Evolutionary conservation across 257 asterid genomes (phyloP), one percentile per base, ranked within the genome.

Genomic region (Osmanthus fragrans): DNA sequence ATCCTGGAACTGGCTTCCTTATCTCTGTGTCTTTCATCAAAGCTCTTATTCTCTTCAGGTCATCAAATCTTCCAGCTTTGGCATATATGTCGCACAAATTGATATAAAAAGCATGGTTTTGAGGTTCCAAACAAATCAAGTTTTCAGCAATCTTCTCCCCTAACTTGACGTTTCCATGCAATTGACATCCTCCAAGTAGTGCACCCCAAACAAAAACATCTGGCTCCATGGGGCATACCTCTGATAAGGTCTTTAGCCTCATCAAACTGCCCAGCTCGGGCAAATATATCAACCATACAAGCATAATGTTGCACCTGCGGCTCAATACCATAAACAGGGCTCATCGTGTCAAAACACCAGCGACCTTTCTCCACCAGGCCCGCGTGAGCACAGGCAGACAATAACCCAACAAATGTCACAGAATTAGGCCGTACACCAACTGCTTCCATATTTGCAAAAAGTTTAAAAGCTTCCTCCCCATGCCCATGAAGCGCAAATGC

Each of bases 171-270:
- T 88, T 86, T 69, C 86, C 90, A 51, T 93, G 94, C 86, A 88
- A 78, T 83, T 90, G 96, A 79, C 98, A 93, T 10, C 94, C 94
- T 68, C 96, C 97, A 6, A 93, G 92, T 30, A 93, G 79, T 71
- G 97, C 97, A 64, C 97, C 94, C 97, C 94, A 93, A 49, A 91
- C 94, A 58, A 69, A 93, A 77, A 84, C 90, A 80, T 93, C 96
- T 7, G 97, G 93, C 81, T 83, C 80, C 92, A 87, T 82, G 7
- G 7, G 94, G 90, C 97, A 93, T 91, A 60, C 80, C 80, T 25
- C 75, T 70, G 33, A 93, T 91, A 30, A 90, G 85, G 74, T 69
- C 80, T 81, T 86, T 91, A 5, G 98, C 96, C 86, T 93, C 97
- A 18, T 36, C 30, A 73, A 93, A 91, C 78, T 82, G 87, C 71